phyloP scores from a whole-genome alignment of 139 green algal species.

The Closterium sp. region DNA sequence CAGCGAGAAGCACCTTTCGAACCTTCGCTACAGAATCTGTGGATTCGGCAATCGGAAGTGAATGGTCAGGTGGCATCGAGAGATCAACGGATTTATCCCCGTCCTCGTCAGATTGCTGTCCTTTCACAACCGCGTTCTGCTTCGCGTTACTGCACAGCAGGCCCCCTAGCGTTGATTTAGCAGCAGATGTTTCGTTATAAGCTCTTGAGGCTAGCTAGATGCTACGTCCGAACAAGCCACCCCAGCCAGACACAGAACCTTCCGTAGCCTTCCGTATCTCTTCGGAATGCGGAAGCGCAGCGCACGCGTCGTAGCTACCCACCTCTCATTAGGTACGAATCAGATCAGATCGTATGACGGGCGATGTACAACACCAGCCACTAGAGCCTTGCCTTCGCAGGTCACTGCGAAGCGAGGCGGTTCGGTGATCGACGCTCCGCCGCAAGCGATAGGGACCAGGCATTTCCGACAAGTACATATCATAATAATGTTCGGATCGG shows the following conservation, averaged over 20 bases:
- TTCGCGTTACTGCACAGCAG: neutral
- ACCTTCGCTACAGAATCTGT: neutral
- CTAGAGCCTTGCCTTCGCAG: too few relatives aligned
- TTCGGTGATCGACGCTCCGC: neutral
- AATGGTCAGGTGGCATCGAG: neutral
- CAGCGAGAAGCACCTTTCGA: neutral
- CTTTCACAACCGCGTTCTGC: neutral
- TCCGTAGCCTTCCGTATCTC: neutral
- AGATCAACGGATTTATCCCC: neutral
- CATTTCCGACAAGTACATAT: too few relatives aligned
- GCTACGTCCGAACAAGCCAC: too few relatives aligned
- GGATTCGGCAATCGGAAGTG: neutral
- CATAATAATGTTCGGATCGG: too few relatives aligned
- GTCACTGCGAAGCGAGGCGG: neutral
- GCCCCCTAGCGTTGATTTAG: too few relatives aligned
- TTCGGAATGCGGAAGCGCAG: neutral
- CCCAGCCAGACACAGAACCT: too few relatives aligned
- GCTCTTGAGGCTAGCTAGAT: neutral
- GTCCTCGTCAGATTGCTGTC: neutral
- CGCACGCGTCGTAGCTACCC: neutral
- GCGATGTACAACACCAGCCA: too few relatives aligned
- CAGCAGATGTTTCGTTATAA: too few relatives aligned
- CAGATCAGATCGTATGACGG: neutral
- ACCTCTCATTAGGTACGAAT: neutral
- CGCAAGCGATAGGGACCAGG: neutral